These are phyloP conservation scores for Tolypocladium sp. DNA, from an alignment of 2,329 filamentous ascomycete genomes.

Conservation along the genomic window DNA sequence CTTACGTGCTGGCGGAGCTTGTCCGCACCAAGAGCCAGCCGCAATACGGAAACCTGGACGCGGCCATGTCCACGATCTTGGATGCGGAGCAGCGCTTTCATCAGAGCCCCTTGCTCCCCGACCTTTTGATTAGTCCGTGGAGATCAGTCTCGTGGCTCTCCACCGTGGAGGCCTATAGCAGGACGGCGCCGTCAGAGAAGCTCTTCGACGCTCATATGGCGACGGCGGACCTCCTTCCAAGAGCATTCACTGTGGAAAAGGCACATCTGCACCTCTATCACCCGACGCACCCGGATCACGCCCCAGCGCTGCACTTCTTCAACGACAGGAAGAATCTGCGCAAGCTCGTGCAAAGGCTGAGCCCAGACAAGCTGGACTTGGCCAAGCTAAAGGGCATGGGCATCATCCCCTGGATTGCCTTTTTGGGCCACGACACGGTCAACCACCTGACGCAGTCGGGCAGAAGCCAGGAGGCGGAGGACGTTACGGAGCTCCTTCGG, in stretches of 20 bases:
- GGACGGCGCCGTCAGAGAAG: conserved; percentile 32
- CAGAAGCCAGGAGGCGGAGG: conserved; percentile 29
- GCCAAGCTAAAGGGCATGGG: conserved; percentile 20
- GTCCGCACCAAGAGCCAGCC: conserved; percentile 32
- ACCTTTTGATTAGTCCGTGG: conserved; percentile 35
- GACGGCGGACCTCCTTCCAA: conserved; percentile 30
- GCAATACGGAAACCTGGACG: conserved; percentile 34
- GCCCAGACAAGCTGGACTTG: conserved; percentile 15
- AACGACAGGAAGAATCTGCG: conserved; percentile 19
- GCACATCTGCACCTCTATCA: conserved; percentile 48
- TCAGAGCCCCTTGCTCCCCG: conserved; percentile 21
- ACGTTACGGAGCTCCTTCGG: conserved; percentile 27
- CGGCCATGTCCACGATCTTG: conserved; percentile 38
- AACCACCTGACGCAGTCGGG: conserved; percentile 32
- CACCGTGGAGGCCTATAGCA: conserved; percentile 39
- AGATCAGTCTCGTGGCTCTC: conserved; percentile 39
- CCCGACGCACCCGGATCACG: conserved; percentile 38
- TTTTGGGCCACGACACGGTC: conserved; percentile 37
- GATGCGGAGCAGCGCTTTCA: conserved; percentile 34
- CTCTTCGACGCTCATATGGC: conserved; percentile 45
- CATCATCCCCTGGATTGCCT: conserved; percentile 25
- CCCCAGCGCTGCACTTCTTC: conserved; percentile 38
- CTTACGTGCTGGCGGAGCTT: conserved; percentile 27
- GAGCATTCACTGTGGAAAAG: conserved; percentile 30
- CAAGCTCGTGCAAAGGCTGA: conserved; percentile 13